Evolutionary conservation across 139 green algal genomes (phyloP), one percentile per base, ranked within the genome.

Genomic region (Chlamydomonas incerta): DNA sequence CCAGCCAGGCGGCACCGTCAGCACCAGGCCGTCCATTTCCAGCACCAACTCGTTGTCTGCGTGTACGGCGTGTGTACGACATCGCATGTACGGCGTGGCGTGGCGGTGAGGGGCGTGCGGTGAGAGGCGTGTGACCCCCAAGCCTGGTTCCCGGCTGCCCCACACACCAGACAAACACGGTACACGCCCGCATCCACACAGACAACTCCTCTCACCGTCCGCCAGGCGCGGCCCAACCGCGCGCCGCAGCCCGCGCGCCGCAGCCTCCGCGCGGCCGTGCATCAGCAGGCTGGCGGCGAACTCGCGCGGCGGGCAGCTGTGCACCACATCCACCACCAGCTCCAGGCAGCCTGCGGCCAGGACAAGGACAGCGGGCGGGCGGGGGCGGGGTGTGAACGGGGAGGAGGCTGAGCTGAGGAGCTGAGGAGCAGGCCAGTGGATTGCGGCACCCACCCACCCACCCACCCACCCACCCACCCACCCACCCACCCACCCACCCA

Each of bases 281-380:
- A 24, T 63, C 63, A 74, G 31, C 11, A n/a, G 13, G 17, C 33
- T 26, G 29, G 3, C 6, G 5, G 47, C 41, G 11, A 83, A 74
- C 37, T 83, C 63, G 29, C 13, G 10, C 20, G 60, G 8, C 29
- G 77, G 31, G 77, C 77, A 74, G 29, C 13, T 74, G 77, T 83
- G 77, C 10, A 83, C 63, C 62, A 83, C 41, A 18, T 83, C 77
- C 29, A 66, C 63, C 37, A 83, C 63, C 63, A 83, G 41, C 77
- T 83, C 77, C 63, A 83, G 33, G 33, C 77, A 83, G 63, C 77
- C 77, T 83, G 62, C 5, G 18, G 29, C 3, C 33, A 37, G 21
- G 52, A 60, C 55, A 26, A 10, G 18, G 11, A 21, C 55, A 10
- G 8, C 55, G 55, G 9, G 55, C 2, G 55, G 8, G 21, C 2